These are phyloP conservation scores for Leishmania guyanensis DNA, from an alignment of 208 protist species.

Conservation along the genomic window DNA sequence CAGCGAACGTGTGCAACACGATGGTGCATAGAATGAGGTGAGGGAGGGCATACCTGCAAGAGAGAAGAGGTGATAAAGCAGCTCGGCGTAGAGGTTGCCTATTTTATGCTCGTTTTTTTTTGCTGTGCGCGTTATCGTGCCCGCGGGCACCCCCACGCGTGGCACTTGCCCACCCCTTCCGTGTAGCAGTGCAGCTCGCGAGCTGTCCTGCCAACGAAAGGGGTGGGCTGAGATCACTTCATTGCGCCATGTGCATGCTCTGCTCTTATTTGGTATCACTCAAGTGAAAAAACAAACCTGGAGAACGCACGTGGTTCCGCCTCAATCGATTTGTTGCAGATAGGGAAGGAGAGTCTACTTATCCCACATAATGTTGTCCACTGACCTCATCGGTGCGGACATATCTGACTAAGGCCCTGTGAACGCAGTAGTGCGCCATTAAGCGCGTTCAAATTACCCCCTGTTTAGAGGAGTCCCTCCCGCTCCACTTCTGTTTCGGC, in stretches of 20 bases:
- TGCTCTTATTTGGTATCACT: neutral
- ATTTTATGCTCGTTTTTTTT: too few relatives aligned
- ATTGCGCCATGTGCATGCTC: neutral
- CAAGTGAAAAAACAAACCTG: neutral
- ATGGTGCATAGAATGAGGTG: too few relatives aligned
- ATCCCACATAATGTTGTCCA: neutral
- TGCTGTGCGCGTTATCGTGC: neutral
- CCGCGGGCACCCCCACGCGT: too few relatives aligned
- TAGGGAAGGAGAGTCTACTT: neutral
- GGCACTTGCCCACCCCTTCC: neutral
- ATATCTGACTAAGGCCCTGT: neutral
- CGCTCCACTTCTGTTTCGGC: neutral
- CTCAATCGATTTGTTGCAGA: neutral
- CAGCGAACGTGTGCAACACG: neutral
- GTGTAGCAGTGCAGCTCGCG: neutral
- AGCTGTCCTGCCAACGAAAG: neutral
- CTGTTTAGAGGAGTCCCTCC: too few relatives aligned
- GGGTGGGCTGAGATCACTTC: neutral
- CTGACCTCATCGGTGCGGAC: neutral
- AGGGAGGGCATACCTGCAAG: neutral
- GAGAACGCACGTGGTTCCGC: neutral
- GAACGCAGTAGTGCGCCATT: neutral
- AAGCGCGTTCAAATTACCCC: neutral
- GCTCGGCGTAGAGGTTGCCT: too few relatives aligned
- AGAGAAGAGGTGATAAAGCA: neutral